A percentile compares a stretch with the other conserved stretches of the same genome.
Evolutionary conservation across 179 eudicot species (phyloP).

Genomic region (Gypsophila paniculata): DNA sequence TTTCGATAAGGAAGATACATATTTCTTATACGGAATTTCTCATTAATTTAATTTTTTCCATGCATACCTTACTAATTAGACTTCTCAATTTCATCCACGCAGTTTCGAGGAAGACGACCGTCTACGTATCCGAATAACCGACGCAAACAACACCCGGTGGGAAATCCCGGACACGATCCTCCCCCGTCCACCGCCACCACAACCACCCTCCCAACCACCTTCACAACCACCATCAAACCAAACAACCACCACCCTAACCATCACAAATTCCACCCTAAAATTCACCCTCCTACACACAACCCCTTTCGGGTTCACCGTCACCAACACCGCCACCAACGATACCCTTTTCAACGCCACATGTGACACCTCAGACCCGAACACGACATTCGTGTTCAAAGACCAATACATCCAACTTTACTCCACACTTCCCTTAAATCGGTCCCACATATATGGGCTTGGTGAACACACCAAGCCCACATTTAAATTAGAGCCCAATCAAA

Average conservation of each 20-base stretch:
- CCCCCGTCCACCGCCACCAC: constrained; percentile 29
- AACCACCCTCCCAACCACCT: constrained; percentile 2
- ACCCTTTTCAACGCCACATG: constrained; percentile 47
- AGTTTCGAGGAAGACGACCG: constrained; percentile 15
- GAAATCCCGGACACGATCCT: constrained; percentile 49
- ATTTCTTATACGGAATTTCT: too few relatives aligned
- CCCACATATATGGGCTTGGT: constrained; percentile 74
- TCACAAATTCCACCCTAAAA: constrained; percentile 25
- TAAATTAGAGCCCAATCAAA: constrained; percentile 51
- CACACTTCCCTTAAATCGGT: constrained; percentile 37
- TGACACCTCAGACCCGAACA: constrained; percentile 24
- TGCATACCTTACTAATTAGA: too few relatives aligned
- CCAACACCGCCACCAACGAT: constrained; percentile 47
- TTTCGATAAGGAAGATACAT: too few relatives aligned
- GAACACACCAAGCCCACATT: constrained; percentile 72
- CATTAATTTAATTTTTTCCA: too few relatives aligned
- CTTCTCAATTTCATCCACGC: background rate
- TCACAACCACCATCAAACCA: background rate
- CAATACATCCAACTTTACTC: constrained; percentile 64
- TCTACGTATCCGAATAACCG: constrained; percentile 54
- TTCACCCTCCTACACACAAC: constrained; percentile 27
- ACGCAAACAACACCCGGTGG: constrained; percentile 51
- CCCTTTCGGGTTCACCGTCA: constrained; percentile 56
- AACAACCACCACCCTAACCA: constrained; percentile 11
- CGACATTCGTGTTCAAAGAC: constrained; percentile 52